These are phyloP conservation scores for Aegle marmelos DNA, from an alignment of 345 rosid species.

Conservation along the genomic window DNA sequence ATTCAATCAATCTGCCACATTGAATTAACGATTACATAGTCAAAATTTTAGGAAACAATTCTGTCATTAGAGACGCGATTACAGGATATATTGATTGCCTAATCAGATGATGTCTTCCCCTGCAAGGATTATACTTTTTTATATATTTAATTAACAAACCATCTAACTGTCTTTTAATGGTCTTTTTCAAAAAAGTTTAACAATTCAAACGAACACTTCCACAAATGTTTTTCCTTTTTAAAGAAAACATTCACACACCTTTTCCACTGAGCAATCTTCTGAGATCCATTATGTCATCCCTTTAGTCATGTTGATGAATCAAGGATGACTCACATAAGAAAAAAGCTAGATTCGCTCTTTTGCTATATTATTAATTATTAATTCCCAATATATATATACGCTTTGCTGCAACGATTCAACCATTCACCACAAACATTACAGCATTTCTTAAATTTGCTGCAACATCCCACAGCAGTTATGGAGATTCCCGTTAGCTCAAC, in stretches of 20 bases:
- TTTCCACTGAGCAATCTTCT: background rate
- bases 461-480: background rate
- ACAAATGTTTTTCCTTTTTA: conserved; percentile 7
- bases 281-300: background rate
- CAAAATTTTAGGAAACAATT: too few species aligned
- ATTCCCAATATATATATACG: conserved; percentile 1
- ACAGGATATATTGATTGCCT: background rate
- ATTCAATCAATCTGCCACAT: background rate
- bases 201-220: background rate
- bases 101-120: background rate
- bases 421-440: background rate
- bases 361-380: background rate
- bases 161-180: background rate
- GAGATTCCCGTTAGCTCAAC: conserved; percentile 22
- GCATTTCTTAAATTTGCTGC: too few species aligned
- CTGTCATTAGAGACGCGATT: too few species aligned
- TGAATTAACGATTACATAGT: too few species aligned
- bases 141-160: background rate
- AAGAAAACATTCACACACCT: conserved; percentile 10
- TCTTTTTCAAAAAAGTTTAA: background rate
- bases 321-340: conserved; percentile 30
- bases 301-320: conserved; percentile 24
- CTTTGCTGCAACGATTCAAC: background rate
- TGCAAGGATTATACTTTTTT: background rate
- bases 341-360: conserved; percentile 23